These are phyloP conservation scores for Colletotrichum destructivum DNA, from an alignment of 2,329 filamentous ascomycete species.

Conservation along the genomic window DNA sequence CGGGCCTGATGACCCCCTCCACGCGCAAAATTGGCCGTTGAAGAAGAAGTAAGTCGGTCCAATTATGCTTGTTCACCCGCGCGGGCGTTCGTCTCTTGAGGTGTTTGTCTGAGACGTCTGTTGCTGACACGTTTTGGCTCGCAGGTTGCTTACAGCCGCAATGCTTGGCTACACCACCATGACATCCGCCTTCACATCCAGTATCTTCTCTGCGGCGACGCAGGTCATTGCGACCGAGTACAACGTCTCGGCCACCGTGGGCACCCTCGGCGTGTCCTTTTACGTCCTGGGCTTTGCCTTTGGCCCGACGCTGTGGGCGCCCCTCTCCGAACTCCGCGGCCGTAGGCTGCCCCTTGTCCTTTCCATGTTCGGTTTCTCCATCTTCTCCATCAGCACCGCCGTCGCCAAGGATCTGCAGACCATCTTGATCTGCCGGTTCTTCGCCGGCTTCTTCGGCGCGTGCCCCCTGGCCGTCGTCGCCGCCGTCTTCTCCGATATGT, in stretches of 20 bases:
- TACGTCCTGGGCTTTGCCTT: constrained; percentile 82
- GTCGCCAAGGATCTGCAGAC: constrained; percentile 78
- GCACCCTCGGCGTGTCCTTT: constrained; percentile 75
- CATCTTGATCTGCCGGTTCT: constrained; percentile 80
- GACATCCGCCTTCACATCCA: constrained; percentile 79
- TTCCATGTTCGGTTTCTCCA: constrained; percentile 77
- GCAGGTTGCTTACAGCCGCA: constrained; percentile 72
- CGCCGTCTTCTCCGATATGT: constrained; percentile 81
- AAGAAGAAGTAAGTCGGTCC: constrained; percentile 76
- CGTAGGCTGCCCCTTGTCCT: constrained; percentile 74
- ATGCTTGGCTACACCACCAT: constrained; percentile 83
- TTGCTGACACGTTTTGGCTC: constrained; percentile 32
- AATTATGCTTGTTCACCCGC: background rate
- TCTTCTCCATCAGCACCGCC: constrained; percentile 77
- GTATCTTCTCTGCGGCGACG: constrained; percentile 81
- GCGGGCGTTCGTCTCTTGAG: constrained; percentile 21
- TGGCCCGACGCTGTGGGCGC: constrained; percentile 80
- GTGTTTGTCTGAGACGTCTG: background rate
- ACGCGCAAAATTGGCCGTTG: constrained; percentile 89
- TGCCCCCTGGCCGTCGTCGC: constrained; percentile 78
- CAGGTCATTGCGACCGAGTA: constrained; percentile 70
- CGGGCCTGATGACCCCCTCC: constrained; percentile 84
- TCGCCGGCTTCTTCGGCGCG: constrained; percentile 80
- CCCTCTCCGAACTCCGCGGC: constrained; percentile 80
- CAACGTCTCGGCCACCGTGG: constrained; percentile 73